phyloP scores from a whole-genome alignment of 1,284 basidiomycete genomes.

The Ceratobasidium sp. region DNA sequence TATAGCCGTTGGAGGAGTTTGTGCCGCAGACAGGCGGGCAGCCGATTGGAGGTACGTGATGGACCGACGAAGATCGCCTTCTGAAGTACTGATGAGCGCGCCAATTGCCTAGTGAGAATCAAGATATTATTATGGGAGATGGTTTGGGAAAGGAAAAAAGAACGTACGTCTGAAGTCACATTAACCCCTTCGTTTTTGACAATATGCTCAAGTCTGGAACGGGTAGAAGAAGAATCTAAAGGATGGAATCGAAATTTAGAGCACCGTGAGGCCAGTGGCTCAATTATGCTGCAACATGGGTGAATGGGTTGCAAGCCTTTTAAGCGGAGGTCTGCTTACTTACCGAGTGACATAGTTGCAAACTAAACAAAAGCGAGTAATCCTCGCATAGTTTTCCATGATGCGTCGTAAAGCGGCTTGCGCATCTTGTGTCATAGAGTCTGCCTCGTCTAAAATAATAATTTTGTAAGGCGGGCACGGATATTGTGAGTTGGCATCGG shows the following conservation, averaged over 20 bases:
- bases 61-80: constrained; percentile 96
- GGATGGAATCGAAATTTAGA: constrained; percentile 99
- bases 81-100: constrained; percentile 83
- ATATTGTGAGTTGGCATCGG: constrained; percentile 82
- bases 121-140: not conserved
- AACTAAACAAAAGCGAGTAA: constrained; percentile 97
- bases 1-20: constrained; percentile 78
- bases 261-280: constrained; percentile 98
- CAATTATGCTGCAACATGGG: constrained; percentile 88
- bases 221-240: constrained; percentile 83
- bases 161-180: constrained; percentile 49
- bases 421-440: constrained; percentile 99
- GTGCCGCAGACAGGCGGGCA: constrained; percentile 82
- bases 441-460: constrained; percentile 98
- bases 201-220: constrained; percentile 84
- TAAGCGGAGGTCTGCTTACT: constrained; percentile 50
- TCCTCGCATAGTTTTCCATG: constrained; percentile 98
- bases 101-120: constrained; percentile 65
- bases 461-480: constrained; percentile 99
- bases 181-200: constrained; percentile 69
- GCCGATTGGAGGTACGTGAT: constrained; percentile 99
- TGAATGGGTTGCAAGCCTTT: not conserved
- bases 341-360: constrained; percentile 99
- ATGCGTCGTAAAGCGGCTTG: constrained; percentile 96
- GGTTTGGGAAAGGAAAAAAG: not conserved